phyloP scores from a whole-genome alignment of 345 rosid species.

The Erucastrum elatum region DNA sequence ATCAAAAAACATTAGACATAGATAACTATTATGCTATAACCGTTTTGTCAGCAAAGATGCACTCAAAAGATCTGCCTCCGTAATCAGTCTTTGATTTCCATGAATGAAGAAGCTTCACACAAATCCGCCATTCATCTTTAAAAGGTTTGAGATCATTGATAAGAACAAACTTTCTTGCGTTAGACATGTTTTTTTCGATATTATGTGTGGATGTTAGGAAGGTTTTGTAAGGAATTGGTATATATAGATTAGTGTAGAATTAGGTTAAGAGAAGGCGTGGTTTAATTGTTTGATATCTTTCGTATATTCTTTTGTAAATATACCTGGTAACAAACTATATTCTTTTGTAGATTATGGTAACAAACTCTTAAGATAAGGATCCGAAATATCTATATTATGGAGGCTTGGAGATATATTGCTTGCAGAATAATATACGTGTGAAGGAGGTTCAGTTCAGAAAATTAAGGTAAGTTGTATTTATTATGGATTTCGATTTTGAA shows the following conservation, averaged over 20 bases:
- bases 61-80: background rate
- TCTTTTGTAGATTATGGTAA: too few relatives aligned
- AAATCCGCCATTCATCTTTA: background rate
- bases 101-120: background rate
- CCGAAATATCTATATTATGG: too few relatives aligned
- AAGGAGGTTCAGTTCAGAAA: too few relatives aligned
- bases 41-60: background rate
- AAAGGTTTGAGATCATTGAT: background rate
- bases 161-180: background rate
- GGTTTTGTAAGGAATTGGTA: background rate
- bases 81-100: background rate
- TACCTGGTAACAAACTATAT: too few relatives aligned
- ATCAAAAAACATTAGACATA: too few relatives aligned
- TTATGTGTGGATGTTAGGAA: background rate
- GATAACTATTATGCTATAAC: background rate
- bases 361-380: too few relatives aligned
- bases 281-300: background rate
- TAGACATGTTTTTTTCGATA: background rate
- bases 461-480: too few relatives aligned
- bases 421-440: too few relatives aligned
- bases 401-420: too few relatives aligned
- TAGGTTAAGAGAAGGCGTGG: background rate
- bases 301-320: background rate
- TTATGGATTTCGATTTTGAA: too few relatives aligned
- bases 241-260: background rate